These are phyloP conservation scores for Betula pendula DNA, from an alignment of 306 rosid species.

Conservation along the genomic window DNA sequence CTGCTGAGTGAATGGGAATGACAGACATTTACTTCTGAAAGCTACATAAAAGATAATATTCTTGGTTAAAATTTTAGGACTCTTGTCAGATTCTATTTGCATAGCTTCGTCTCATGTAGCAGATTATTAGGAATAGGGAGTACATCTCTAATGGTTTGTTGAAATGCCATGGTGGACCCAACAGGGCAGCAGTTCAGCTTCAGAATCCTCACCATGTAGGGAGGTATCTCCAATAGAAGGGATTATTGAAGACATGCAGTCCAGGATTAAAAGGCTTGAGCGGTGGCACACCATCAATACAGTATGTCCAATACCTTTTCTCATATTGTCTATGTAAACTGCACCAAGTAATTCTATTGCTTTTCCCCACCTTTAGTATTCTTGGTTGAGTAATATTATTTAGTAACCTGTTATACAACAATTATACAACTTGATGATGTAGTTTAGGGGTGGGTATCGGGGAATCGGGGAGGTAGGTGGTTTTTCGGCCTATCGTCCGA, in stretches of 20 bases:
- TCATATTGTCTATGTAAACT: neutral
- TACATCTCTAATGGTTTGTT: constrained; percentile 13
- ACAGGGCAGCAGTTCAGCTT: constrained; percentile 77
- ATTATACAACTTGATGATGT: too few relatives aligned
- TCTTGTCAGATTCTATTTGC: too few relatives aligned
- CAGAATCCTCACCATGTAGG: constrained; percentile 81
- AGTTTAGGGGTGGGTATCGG: too few relatives aligned
- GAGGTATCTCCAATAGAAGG: constrained; percentile 72
- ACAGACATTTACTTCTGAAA: neutral
- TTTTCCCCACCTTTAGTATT: neutral
- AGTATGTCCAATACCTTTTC: constrained; percentile 32
- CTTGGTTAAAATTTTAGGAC: constrained; percentile 13
- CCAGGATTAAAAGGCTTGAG: constrained; percentile 89
- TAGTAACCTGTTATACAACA: too few relatives aligned
- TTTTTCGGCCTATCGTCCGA: too few relatives aligned
- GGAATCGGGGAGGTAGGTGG: too few relatives aligned
- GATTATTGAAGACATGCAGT: constrained; percentile 86
- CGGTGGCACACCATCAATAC: constrained; percentile 94
- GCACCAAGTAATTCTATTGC: neutral
- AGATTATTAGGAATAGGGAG: too few relatives aligned
- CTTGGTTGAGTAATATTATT: too few relatives aligned
- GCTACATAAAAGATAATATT: neutral
- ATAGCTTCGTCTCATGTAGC: neutral
- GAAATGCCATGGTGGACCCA: constrained; percentile 25
- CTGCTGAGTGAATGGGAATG: constrained; percentile 5